Evolutionary conservation across 805 yeast genomes (phyloP).

Genomic region (Candida coquimbonensis): DNA sequence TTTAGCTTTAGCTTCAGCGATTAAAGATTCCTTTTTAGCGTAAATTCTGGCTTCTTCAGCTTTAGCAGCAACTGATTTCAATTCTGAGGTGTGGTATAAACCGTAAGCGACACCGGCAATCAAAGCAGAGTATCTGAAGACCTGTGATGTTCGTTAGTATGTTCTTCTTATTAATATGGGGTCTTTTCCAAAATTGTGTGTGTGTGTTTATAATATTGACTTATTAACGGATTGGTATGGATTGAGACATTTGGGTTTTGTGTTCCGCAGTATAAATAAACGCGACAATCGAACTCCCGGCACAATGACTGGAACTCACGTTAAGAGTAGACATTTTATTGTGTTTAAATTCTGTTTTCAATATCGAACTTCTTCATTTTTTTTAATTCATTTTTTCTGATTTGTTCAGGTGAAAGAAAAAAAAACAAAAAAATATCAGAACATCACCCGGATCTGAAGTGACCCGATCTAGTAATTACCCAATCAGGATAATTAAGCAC

Average conservation of each 20-base stretch:
- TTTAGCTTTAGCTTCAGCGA: conserved; percentile 84
- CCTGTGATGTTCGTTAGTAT: conserved; percentile 33
- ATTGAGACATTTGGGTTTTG: too few relatives aligned
- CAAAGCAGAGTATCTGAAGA: conserved; percentile 87
- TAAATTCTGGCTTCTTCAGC: conserved; percentile 52
- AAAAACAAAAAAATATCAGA: background rate
- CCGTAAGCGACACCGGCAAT: conserved; percentile 89
- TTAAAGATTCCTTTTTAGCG: conserved; percentile 63
- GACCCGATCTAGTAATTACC: background rate
- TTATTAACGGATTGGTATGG: too few relatives aligned
- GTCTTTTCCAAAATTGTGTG: background rate
- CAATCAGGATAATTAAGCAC: background rate
- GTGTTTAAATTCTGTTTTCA: background rate
- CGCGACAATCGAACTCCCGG: too few relatives aligned
- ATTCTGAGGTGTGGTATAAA: conserved; percentile 69
- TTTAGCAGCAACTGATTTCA: conserved; percentile 53
- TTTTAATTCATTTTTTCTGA: conserved; percentile 5
- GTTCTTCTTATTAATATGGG: background rate
- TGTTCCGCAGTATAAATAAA: too few relatives aligned
- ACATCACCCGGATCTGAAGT: background rate
- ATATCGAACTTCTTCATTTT: background rate
- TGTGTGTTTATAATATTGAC: too few relatives aligned
- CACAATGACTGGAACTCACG: conserved; percentile 26
- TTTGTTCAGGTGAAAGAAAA: conserved; percentile 1
- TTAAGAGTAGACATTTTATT: conserved; percentile 41